Evolutionary conservation across 768 basidiomycete genomes (phyloP), one percentile per base, ranked within the genome.

Genomic region (Phylloporus scabripes): DNA sequence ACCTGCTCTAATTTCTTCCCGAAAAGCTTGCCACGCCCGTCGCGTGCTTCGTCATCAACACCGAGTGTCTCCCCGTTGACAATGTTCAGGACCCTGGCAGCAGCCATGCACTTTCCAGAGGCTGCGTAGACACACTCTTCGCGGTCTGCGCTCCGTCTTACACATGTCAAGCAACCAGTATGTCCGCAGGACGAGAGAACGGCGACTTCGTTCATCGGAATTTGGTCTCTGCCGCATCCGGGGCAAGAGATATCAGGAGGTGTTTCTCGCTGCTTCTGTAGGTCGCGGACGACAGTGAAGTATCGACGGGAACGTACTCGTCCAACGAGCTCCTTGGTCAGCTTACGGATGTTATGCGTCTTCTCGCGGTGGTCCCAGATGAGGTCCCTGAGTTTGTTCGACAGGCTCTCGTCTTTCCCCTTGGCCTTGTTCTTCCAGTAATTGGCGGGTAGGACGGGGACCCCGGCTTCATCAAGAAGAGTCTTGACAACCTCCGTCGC

Each of bases 101-200:
- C 83, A 9, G 89, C 89, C 60, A 78, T 81, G 65, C 92, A 95
- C 18, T 75, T 74, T 9, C 81, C 83, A 3, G 78, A 76, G 5
- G 74, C 74, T 20, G 81, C 80, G 56, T 87, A 83, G 23, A 93
- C 82, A 58, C 92, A 96, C 59, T 86, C 83, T 62, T 92, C 88
- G 43, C 74, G 77, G 52, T 83, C 82, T 2, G 92, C 92, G 37
- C 80, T 81, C 15, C 72, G 68, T 52, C 71, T 76, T 54, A 96
- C 87, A 60, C 91, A 93, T 2, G 74, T 67, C 57, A 79, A 64
- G 59, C 91, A 93, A 3, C 93, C 92, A 60, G 80, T 83, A 63
- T 97, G 93, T 7, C 93, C 93, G 56, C 93, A 97, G 18, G 90
- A 92, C 5, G 92, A 94, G 29, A 95, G 74, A 4, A 96, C 85